A percentile compares a stretch with the other conserved stretches of the same genome.
phyloP scores from a whole-genome alignment of 2,329 filamentous ascomycete genomes.

The Alternaria consortialis region DNA sequence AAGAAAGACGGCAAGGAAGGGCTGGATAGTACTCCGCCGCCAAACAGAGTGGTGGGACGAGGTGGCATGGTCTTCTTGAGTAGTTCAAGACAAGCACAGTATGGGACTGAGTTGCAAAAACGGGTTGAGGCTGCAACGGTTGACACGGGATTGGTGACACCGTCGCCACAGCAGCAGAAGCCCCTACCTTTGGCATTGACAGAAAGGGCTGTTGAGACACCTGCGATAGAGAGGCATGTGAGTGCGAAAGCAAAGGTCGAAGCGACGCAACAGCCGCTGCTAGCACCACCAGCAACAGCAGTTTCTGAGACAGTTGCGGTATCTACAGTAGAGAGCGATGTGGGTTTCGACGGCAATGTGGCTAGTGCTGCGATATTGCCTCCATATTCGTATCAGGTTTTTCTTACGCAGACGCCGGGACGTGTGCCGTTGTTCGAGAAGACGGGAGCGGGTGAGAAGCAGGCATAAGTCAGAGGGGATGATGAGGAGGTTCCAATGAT shows the following conservation, averaged over 20 bases:
- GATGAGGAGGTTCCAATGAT: background rate
- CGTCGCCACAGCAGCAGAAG: background rate
- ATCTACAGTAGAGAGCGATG: background rate
- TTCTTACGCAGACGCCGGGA: background rate
- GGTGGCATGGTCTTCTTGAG: background rate
- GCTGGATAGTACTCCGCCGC: background rate
- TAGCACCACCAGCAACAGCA: background rate
- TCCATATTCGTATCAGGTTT: background rate
- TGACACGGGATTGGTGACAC: background rate
- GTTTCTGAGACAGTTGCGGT: background rate
- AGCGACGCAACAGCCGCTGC: background rate
- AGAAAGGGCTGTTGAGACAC: background rate
- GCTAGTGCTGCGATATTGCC: background rate
- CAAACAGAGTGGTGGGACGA: background rate
- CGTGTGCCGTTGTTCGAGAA: background rate
- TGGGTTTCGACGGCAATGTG: background rate
- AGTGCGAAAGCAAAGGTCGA: background rate
- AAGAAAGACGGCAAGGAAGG: background rate
- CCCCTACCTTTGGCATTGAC: background rate
- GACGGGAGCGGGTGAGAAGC: background rate
- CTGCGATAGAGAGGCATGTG: background rate
- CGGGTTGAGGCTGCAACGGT: background rate
- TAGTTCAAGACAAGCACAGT: background rate
- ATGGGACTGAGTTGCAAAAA: background rate
- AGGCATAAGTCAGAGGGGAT: background rate